Conservation (phyloP, 1,139 yeast species). For the Trichomonascaceae sp. region DNA sequence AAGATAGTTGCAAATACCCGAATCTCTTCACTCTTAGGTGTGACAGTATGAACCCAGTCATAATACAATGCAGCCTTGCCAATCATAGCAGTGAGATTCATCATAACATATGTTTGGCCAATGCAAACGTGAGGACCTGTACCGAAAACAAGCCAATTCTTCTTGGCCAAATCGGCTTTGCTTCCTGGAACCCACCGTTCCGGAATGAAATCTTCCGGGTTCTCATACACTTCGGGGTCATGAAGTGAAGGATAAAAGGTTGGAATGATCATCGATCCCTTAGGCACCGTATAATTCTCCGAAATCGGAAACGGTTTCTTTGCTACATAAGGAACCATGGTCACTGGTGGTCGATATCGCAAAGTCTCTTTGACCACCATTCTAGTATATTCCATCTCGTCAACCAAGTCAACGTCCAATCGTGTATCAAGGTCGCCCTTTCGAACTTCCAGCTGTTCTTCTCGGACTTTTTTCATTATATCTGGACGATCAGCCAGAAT, state of each 20-base stretch:
- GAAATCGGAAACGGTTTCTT: constrained; percentile 81
- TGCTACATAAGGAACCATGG: constrained; percentile 95
- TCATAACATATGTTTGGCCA: constrained; percentile 89
- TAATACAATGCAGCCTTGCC: constrained; percentile 81
- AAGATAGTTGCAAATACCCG: constrained; percentile 96
- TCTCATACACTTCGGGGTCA: constrained; percentile 91
- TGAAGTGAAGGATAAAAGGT: constrained; percentile 92
- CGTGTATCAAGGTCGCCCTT: constrained; percentile 60
- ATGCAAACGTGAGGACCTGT: constrained; percentile 95
- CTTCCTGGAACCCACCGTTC: constrained; percentile 85
- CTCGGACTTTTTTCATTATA: constrained; percentile 72
- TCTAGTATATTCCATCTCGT: constrained; percentile 77
- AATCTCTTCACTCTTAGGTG: constrained; percentile 81
- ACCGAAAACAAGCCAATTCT: constrained; percentile 95
- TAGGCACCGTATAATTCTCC: constrained; percentile 82
- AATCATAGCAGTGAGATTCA: constrained; percentile 80
- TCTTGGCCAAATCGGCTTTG: constrained; percentile 54
- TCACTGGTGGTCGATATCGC: constrained; percentile 94
- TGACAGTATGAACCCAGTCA: constrained; percentile 75
- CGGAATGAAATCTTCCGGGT: constrained; percentile 90
- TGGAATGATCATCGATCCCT: constrained; percentile 95
- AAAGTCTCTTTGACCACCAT: constrained; percentile 88
- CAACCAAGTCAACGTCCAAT: constrained; percentile 66
- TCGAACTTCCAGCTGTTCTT: constrained; percentile 84
- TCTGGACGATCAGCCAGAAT: constrained; percentile 94